A percentile compares a stretch with the other conserved stretches of the same genome.
phyloP scores from a whole-genome alignment of 2,329 filamentous ascomycete genomes.

The Neoarthrinium moseri region DNA sequence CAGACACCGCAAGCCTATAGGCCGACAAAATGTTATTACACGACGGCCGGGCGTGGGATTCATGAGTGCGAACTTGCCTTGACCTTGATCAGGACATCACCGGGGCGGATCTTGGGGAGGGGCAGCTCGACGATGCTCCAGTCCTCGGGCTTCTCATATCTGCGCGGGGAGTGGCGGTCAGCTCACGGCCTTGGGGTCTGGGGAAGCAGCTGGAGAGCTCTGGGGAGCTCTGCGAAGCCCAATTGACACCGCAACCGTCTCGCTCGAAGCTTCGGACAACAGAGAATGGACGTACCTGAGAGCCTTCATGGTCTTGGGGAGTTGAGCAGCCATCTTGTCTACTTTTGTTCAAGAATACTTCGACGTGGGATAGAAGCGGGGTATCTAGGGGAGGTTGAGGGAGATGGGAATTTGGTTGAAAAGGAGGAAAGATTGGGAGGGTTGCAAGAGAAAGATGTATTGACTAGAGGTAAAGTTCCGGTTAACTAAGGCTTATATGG shows the following conservation, averaged over 20 bases:
- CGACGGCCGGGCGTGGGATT: not conserved
- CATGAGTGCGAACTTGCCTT: constrained; percentile 42
- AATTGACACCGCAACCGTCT: no score
- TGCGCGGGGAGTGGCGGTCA: constrained; percentile 23
- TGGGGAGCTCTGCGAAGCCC: no score
- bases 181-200: constrained; percentile 5
- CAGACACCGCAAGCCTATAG: constrained; percentile 31
- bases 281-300: constrained; percentile 45
- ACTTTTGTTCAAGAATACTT: no score
- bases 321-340: constrained; percentile 29
- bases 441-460: no score
- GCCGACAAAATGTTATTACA: constrained; percentile 12
- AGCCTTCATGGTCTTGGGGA: constrained; percentile 49
- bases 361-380: not conserved
- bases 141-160: constrained; percentile 61
- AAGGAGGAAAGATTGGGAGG: not conserved
- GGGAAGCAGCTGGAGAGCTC: not conserved
- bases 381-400: not conserved
- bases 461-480: not conserved
- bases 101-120: constrained; percentile 57
- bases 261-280: not conserved
- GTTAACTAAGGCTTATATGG: not conserved
- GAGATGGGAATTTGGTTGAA: not conserved
- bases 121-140: constrained; percentile 62
- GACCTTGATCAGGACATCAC: constrained; percentile 64